These are phyloP conservation scores for Hymenoscyphus salicellus DNA, from an alignment of 2,329 filamentous ascomycete species.

Conservation along the genomic window DNA sequence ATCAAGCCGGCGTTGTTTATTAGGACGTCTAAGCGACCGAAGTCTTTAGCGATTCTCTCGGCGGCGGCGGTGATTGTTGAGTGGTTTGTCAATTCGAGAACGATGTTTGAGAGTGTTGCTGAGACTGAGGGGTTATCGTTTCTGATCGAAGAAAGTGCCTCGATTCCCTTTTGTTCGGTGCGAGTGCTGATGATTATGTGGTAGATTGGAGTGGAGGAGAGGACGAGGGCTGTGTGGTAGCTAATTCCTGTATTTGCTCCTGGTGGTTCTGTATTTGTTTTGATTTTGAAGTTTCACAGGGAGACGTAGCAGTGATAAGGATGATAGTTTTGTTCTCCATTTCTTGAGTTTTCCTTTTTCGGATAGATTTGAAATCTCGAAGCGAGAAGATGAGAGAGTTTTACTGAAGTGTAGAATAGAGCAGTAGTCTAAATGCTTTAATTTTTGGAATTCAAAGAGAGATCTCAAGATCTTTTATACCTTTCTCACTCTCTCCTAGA, in stretches of 20 bases:
- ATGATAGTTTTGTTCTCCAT: neutral
- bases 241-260: slow-evolving; percentile 1
- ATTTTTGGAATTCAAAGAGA: too few relatives aligned
- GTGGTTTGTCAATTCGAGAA: slow-evolving; percentile 15
- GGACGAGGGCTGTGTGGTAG: neutral
- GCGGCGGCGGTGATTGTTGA: slow-evolving; percentile 34
- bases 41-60: slow-evolving; percentile 26
- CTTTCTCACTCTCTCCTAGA: too few relatives aligned
- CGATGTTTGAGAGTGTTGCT: neutral
- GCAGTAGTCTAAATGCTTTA: too few relatives aligned
- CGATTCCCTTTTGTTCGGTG: neutral
- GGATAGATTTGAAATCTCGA: too few relatives aligned
- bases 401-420: too few relatives aligned
- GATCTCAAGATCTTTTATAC: too few relatives aligned
- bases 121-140: neutral
- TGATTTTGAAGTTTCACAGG: neutral
- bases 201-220: neutral
- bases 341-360: too few relatives aligned
- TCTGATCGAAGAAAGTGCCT: neutral
- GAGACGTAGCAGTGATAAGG: neutral
- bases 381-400: too few relatives aligned
- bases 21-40: slow-evolving; percentile 36
- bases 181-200: neutral
- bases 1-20: slow-evolving; percentile 35
- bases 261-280: neutral